These are phyloP conservation scores for Linum tenue DNA, from an alignment of 345 rosid species.

Conservation along the genomic window DNA sequence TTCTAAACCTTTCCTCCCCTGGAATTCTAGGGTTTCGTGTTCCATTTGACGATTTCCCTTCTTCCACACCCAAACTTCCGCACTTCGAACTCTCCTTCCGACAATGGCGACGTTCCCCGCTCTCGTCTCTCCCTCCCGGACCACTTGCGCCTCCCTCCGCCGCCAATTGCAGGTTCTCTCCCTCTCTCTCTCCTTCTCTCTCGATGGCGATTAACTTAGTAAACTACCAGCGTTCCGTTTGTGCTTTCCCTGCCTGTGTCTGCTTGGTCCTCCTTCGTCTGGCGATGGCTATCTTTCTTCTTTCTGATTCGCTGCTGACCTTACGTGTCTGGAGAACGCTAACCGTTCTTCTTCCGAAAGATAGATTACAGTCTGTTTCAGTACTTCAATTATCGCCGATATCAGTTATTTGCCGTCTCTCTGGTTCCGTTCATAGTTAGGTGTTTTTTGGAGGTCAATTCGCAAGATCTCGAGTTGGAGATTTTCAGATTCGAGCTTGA, in stretches of 20 bases:
- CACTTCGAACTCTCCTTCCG: background rate
- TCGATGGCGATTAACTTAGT: background rate
- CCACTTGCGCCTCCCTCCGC: conserved; percentile 78
- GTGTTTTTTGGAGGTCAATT: background rate
- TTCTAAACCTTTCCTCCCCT: too few relatives aligned
- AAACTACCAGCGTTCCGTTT: background rate
- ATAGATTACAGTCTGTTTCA: background rate
- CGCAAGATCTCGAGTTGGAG: background rate
- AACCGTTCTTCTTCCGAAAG: too few relatives aligned
- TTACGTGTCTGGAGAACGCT: too few relatives aligned
- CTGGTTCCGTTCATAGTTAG: too few relatives aligned
- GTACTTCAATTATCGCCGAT: background rate
- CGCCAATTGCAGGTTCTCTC: conserved; percentile 60
- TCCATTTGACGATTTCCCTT: too few relatives aligned
- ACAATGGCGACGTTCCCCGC: conserved; percentile 15
- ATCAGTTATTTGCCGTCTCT: background rate
- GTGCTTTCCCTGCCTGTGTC: background rate
- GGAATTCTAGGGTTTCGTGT: too few relatives aligned
- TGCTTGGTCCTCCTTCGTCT: background rate
- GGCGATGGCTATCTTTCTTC: too few relatives aligned
- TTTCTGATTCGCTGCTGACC: background rate
- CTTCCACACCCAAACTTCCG: too few relatives aligned
- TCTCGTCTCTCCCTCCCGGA: conserved; percentile 20
- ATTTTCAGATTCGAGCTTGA: background rate
- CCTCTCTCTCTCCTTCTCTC: background rate